These are phyloP conservation scores for Capsicum baccatum DNA, from an alignment of 257 asterid genomes.

Conservation along the genomic window DNA sequence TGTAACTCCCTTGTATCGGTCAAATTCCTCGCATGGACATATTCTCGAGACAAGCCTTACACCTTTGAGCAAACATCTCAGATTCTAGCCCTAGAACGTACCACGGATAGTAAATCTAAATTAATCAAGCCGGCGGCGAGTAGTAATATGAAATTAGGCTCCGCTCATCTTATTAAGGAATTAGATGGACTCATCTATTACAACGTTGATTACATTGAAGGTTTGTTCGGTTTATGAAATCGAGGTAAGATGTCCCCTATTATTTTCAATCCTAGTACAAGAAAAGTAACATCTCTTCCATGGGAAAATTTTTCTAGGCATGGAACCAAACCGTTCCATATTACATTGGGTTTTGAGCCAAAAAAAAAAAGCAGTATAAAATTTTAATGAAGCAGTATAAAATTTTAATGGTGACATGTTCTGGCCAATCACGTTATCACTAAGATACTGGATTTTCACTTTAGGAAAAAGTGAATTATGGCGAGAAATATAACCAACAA, in stretches of 20 bases:
- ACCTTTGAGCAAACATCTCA: too few relatives aligned
- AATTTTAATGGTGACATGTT: not conserved
- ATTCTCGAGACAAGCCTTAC: not conserved
- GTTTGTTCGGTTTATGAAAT: not conserved
- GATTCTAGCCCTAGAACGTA: too few relatives aligned
- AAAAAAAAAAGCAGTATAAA: not conserved
- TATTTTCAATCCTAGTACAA: not conserved
- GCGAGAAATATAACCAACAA: not conserved
- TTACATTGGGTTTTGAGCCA: not conserved
- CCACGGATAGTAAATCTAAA: too few relatives aligned
- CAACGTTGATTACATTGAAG: not conserved
- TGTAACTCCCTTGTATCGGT: not conserved
- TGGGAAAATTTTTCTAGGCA: fast-evolving
- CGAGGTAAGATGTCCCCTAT: not conserved
- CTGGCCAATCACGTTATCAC: not conserved
- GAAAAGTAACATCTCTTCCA: not conserved
- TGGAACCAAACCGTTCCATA: not conserved
- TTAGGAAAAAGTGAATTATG: not conserved
- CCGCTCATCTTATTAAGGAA: not conserved
- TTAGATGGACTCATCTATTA: not conserved
- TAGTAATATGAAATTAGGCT: too few relatives aligned
- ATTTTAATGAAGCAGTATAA: not conserved
- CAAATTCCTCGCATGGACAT: not conserved
- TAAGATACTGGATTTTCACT: not conserved
- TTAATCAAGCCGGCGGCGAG: too few relatives aligned